Evolutionary conservation across 495 filamentous ascomycete genomes (phyloP), one percentile per base, ranked within the genome.

Genomic region (Rostrohypoxylon terebratum): DNA sequence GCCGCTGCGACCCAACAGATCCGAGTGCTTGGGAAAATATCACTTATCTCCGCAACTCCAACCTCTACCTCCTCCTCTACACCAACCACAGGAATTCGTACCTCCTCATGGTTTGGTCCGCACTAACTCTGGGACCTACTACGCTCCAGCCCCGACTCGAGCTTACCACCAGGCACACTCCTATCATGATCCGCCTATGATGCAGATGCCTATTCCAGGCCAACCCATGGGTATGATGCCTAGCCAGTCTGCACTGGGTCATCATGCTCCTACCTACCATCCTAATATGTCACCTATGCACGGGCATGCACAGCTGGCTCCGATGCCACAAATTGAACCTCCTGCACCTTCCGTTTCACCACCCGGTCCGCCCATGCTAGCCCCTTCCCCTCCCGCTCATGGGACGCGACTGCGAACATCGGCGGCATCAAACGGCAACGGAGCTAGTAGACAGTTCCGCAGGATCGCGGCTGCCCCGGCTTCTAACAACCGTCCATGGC

Each of bases 391-490:
- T n/a, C 75, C 72, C 20, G 62, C 50, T 16, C 72, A 59, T 44
- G 58, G 42, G 13, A 64, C 68, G 21, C 75, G 68, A 6, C 68
- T 58, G 21, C 69, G 71, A 55, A 68, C 48, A 1, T 79, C 79
- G 1, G 68, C 72, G 0, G 61, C 81, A 13, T 77, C 78, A 14
- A 71, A 76, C 9, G 63, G 78, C 31, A 66, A 63, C 31, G 63
- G 69, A 13, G 25, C 71, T 25, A 61, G 21, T 25, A 25, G 58
- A 4, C 84, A 84, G 53, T 84, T 83, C 71, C 82, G 84, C 18
- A 85, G 81, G 69, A 81, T 86, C 9, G 81, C 83, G 36, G 83
- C 84, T 1, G 84, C 84, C 2, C 84, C 84, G 0, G 81, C 83
- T 1, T 81, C 82, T 0, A 80, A 83, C 3, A 83, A 84, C 65